Conservation (phyloP, 306 rosid genomes). For the Macrotyloma uniflorum region DNA sequence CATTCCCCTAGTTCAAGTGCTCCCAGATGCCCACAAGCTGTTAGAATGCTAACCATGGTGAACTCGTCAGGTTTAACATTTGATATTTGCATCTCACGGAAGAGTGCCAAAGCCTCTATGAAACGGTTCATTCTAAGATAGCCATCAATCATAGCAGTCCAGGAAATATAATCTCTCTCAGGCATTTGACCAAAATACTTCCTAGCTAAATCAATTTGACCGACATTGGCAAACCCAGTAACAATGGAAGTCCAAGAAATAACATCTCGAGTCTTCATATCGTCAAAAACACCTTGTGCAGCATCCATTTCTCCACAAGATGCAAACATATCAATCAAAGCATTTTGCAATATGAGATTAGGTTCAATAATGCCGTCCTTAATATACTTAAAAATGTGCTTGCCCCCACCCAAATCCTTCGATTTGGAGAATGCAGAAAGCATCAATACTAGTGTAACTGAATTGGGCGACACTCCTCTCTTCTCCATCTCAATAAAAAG, state of each 20-base stretch:
- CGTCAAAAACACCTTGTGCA: slow-evolving; percentile 61
- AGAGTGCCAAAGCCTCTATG: slow-evolving; percentile 78
- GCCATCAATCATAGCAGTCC: slow-evolving; percentile 95
- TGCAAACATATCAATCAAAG: slow-evolving; percentile 78
- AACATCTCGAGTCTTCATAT: slow-evolving; percentile 75
- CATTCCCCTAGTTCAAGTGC: slow-evolving; percentile 94
- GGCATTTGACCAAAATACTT: slow-evolving; percentile 72
- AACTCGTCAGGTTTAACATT: slow-evolving; percentile 80
- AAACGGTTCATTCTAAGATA: slow-evolving; percentile 67
- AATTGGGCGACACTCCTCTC: slow-evolving; percentile 63
- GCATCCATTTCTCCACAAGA: slow-evolving; percentile 73
- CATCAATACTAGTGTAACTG: slow-evolving; percentile 71
- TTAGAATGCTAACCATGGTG: slow-evolving; percentile 86
- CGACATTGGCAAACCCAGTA: slow-evolving; percentile 62
- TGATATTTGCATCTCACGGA: slow-evolving; percentile 80
- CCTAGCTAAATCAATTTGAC: slow-evolving; percentile 67
- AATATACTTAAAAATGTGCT: slow-evolving; percentile 49
- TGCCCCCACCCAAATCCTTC: slow-evolving; percentile 77
- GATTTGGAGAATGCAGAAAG: slow-evolving; percentile 81
- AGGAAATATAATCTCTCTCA: slow-evolving; percentile 75
- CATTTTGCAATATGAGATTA: slow-evolving; percentile 67
- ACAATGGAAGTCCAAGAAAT: slow-evolving; percentile 91
- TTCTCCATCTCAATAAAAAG: slow-evolving; percentile 70
- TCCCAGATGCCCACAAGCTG: slow-evolving; percentile 89
- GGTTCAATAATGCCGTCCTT: slow-evolving; percentile 51